Evolutionary conservation across 176 grass and related monocot genomes (phyloP).

Genomic region (Carex pumila): DNA sequence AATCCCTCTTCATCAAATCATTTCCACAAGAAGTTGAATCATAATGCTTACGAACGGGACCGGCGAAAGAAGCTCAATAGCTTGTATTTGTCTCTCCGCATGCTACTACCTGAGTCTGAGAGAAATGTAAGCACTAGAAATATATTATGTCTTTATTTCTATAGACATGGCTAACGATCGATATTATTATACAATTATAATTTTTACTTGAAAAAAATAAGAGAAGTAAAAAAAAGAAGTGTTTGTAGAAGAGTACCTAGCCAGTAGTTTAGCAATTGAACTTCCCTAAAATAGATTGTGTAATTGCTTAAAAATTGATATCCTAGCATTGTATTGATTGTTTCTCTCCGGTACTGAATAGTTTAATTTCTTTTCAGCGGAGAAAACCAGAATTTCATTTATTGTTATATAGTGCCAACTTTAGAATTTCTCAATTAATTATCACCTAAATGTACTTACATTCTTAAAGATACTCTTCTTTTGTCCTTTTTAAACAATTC

Average conservation of each 20-base stretch:
- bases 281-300: no score
- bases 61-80: slow-evolving; percentile 86
- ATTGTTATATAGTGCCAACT: neutral
- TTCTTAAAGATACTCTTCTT: neutral
- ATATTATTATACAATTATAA: neutral
- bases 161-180: neutral
- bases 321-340: no score
- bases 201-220: no score
- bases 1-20: slow-evolving; percentile 22
- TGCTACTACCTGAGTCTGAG: slow-evolving; percentile 55
- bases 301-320: no score
- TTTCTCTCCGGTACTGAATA: no score
- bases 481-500: neutral
- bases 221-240: no score
- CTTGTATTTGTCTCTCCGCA: slow-evolving; percentile 65
- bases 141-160: neutral
- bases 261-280: no score
- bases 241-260: no score
- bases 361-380: neutral
- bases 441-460: neutral
- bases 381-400: neutral
- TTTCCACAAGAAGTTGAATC: slow-evolving; percentile 55
- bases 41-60: slow-evolving; percentile 91
- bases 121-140: slow-evolving; percentile 32
- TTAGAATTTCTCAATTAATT: neutral